A percentile compares a stretch with the other conserved stretches of the same genome.
These are phyloP conservation scores for Cubamyces sp. DNA, from an alignment of 768 basidiomycete species.

Conservation along the genomic window DNA sequence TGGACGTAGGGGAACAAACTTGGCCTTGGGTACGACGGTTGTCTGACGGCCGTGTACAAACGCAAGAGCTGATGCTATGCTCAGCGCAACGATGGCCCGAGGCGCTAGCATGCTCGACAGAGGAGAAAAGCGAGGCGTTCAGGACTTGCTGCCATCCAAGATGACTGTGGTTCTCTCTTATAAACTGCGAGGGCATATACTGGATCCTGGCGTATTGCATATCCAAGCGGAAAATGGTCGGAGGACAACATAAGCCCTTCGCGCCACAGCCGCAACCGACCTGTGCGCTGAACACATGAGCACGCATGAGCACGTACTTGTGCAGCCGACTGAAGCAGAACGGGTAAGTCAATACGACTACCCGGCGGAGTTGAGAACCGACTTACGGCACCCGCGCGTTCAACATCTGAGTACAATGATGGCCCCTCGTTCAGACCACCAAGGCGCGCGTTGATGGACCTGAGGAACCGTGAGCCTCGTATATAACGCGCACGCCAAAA, in stretches of 20 bases:
- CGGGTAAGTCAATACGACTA: neutral
- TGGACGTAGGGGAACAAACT: constrained; percentile 2
- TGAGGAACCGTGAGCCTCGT: neutral
- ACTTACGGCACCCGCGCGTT: neutral
- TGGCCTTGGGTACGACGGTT: neutral
- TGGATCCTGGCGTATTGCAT: neutral
- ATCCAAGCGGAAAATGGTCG: too few relatives aligned
- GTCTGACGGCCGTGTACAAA: constrained; percentile 1
- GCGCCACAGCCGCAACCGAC: neutral
- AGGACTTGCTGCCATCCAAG: neutral
- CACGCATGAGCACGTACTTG: neutral
- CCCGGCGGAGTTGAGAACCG: neutral
- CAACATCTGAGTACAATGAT: neutral
- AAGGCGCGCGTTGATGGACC: neutral
- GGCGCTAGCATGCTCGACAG: neutral
- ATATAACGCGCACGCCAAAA: neutral
- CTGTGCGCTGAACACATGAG: neutral
- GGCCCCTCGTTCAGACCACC: neutral
- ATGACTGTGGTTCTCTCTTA: neutral
- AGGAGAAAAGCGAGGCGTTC: neutral
- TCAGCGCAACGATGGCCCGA: neutral
- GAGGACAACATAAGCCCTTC: too few relatives aligned
- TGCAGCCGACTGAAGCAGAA: neutral
- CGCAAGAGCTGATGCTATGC: neutral
- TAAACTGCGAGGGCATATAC: neutral